Base-by-base conservation (phyloP, 2,329 filamentous ascomycete species). In the Nannizziopsis arthrosporioides region DNA sequence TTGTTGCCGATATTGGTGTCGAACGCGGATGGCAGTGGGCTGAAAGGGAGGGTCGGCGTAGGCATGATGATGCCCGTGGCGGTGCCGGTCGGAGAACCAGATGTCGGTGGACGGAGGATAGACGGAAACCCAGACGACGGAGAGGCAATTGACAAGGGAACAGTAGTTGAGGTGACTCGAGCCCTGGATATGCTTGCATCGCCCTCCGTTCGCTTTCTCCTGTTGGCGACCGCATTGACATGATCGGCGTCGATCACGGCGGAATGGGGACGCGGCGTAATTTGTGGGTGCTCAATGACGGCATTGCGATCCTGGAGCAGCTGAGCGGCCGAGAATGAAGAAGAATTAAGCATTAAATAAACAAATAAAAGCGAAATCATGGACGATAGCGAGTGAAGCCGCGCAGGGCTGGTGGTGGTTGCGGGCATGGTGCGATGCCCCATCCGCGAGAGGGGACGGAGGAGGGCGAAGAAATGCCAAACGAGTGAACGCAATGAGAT, bases 1-100 rank as follows among this genome's bases (percentile, higher is more conserved):
- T 83, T 82, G 53, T 73, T 73, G 6, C 74, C 73, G 27, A 84
- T 63, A 42, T 73, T 76, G 48, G 75, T 79, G 56, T 88, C 84
- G 58, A 86, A 85, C 1, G 82, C 75, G 9, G 65, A 76, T 0
- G 82, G 84, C 37, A 83, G 66, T 4, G 73, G 51, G 8, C 32
- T 42, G 15, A 17, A 53, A 15, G 53, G 49, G n/a, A 50, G 48
- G 12, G 53, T 47, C 12, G 52, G 49, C 9, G 57, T 54, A n/a
- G 50, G 37, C 19, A 39, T 39, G 22, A 53, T 31, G 37, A 53
- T 53, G 22, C 22, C 22, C 22, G 22, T 27, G 3, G 4, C 22
- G 7, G 22, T 27, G 22, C 22, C 22, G 3, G n/a, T 41, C 41
- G 44, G 44, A 31, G 22, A 18, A 11, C 6, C 22, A 18, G 18